Conservation (phyloP, 345 rosid genomes). For the Lumnitzera racemosa region DNA sequence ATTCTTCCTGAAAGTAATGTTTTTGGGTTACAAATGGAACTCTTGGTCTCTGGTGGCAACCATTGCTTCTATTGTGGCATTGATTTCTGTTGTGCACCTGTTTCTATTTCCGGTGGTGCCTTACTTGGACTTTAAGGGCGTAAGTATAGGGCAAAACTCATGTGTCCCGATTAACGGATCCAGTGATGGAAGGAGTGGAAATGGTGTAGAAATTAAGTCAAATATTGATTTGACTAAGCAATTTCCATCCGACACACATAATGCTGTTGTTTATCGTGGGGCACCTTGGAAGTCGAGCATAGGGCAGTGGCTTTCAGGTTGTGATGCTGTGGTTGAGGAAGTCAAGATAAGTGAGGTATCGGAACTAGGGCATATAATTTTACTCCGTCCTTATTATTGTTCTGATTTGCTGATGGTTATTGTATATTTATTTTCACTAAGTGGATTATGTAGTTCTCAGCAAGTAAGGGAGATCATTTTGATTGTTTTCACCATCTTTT, state of each 20-base stretch:
- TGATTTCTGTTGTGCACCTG: slow-evolving; percentile 67
- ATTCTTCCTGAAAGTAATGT: slow-evolving; percentile 27
- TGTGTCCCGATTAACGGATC: slow-evolving; percentile 39
- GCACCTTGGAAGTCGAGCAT: slow-evolving; percentile 86
- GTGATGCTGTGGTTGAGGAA: slow-evolving; percentile 51
- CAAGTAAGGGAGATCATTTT: background rate
- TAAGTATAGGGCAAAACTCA: slow-evolving; percentile 39
- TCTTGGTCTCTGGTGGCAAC: slow-evolving; percentile 69
- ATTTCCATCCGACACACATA: slow-evolving; percentile 72
- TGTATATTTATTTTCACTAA: too few species aligned
- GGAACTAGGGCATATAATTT: background rate
- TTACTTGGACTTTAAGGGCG: slow-evolving; percentile 47
- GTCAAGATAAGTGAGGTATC: slow-evolving; percentile 57
- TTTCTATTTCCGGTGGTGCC: slow-evolving; percentile 67
- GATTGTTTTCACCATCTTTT: background rate
- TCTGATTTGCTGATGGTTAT: background rate
- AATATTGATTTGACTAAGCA: slow-evolving; percentile 39
- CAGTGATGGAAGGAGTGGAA: slow-evolving; percentile 13
- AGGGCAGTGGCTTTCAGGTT: slow-evolving; percentile 89
- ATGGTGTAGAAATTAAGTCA: slow-evolving; percentile 14
- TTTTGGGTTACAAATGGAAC: slow-evolving; percentile 50
- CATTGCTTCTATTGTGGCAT: slow-evolving; percentile 41
- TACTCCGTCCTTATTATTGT: background rate
- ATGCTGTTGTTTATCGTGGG: slow-evolving; percentile 62
- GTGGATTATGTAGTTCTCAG: too few species aligned